Base-by-base conservation (phyloP, 2,329 filamentous ascomycete species). In the Claviceps lovelessii region DNA sequence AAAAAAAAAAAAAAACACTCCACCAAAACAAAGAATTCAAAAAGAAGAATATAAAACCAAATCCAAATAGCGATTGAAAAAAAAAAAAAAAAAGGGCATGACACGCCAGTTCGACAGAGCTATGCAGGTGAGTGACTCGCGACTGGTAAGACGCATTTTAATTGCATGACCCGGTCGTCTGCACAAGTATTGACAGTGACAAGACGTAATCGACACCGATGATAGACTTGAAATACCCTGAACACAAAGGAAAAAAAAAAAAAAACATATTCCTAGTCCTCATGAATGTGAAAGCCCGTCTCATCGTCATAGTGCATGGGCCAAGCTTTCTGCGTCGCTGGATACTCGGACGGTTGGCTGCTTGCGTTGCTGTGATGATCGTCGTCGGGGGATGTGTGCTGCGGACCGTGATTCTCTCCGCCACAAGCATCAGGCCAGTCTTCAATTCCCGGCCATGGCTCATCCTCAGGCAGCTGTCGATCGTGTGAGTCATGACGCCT, bases 371-470 rank as follows among this genome's bases (percentile, higher is more conserved):
- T 69, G n/a, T 58, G 58, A n/a, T 63, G 61, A 13, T 63, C 67
- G 1, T 62, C 67, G 2, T 59, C 60, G 17, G 56, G 58, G 19
- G 62, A 62, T 15, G 59, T 64, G 2, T 57, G 60, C 9, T 61
- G 58, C 2, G 76, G 76, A 49, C 79, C 73, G 39, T 74, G 64
- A 55, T 80, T 80, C 60, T 81, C 78, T 2, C 69, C 71, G 52
- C 80, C 73, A 0, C 70, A 72, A 58, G 72, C 68, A 47, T 66
- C 63, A 17, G 71, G 72, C 53, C 67, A 67, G 55, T 77, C 78
- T 57, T 80, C 77, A 51, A 81, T 77, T 9, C 79, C 79, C 0
- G 73, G 75, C 76, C 78, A 79, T 2, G 73, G 72, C 56, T 80
- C 75, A 57, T 82, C 79, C 60, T 81, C 77, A 1, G 76, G 76